These are phyloP conservation scores for Theileria orientalis DNA, from an alignment of 169 alveolate genomes.

Conservation along the genomic window DNA sequence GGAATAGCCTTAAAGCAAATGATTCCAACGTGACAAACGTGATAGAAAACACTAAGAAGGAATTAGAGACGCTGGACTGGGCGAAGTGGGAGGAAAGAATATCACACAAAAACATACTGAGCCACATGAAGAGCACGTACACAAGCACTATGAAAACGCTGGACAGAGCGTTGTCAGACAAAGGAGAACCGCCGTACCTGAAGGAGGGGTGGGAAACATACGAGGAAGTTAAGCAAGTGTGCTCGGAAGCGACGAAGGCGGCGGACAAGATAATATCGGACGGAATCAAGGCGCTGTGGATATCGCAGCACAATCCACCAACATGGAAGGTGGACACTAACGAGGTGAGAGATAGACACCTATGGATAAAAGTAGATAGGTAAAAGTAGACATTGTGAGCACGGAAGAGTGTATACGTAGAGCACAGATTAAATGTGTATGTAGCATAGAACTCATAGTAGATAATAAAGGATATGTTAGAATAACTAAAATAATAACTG, in stretches of 20 bases:
- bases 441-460: too few relatives aligned
- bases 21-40: constrained; percentile 37
- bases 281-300: constrained; percentile 83
- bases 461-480: too few relatives aligned
- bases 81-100: constrained; percentile 56
- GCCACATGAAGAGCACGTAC: constrained; percentile 58
- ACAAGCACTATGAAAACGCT: constrained; percentile 36
- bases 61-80: constrained; percentile 55
- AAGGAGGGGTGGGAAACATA: constrained; percentile 52
- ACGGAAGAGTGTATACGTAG: too few relatives aligned
- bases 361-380: too few relatives aligned
- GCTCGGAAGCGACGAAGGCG: constrained; percentile 67
- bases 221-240: constrained; percentile 48
- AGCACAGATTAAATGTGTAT: too few relatives aligned
- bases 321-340: constrained; percentile 71
- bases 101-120: constrained; percentile 46
- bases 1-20: constrained; percentile 35
- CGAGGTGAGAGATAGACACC: constrained; percentile 70
- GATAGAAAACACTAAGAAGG: constrained; percentile 24
- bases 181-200: constrained; percentile 19
- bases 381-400: too few relatives aligned
- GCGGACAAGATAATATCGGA: constrained; percentile 74
- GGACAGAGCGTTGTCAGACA: constrained; percentile 14
- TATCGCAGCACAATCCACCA: constrained; percentile 82
- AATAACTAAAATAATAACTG: too few relatives aligned